These are phyloP conservation scores for Aspergillus brasiliensis DNA, from an alignment of 2,329 filamentous ascomycete species.

Conservation along the genomic window DNA sequence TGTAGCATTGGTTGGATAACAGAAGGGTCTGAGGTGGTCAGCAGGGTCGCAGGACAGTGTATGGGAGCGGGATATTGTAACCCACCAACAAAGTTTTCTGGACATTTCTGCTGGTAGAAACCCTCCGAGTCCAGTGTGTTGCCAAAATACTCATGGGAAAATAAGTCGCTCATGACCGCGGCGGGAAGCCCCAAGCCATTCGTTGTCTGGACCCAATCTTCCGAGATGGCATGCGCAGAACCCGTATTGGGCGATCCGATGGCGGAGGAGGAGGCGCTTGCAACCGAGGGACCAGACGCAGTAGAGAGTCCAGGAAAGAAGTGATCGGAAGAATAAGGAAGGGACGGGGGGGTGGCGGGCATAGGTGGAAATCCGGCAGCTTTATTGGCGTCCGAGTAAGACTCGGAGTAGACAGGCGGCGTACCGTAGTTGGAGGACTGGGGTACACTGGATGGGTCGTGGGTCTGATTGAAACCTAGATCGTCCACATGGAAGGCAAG, in stretches of 20 bases:
- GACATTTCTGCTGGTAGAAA: slow-evolving; percentile 47
- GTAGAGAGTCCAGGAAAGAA: slow-evolving; percentile 63
- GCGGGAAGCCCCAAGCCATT: slow-evolving; percentile 62
- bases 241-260: slow-evolving; percentile 68
- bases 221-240: slow-evolving; percentile 59
- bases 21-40: slow-evolving; percentile 54
- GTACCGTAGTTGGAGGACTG: slow-evolving; percentile 34
- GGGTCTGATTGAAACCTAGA: slow-evolving; percentile 26
- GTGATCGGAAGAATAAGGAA: slow-evolving; percentile 34
- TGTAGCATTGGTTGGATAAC: slow-evolving; percentile 56
- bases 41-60: not conserved
- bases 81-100: slow-evolving; percentile 39
- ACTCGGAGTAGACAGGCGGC: slow-evolving; percentile 28
- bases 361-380: slow-evolving; percentile 29
- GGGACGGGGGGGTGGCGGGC: slow-evolving; percentile 37
- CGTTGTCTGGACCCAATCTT: slow-evolving; percentile 59
- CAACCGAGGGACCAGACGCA: slow-evolving; percentile 60
- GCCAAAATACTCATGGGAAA: slow-evolving; percentile 55
- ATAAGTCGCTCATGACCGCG: slow-evolving; percentile 64
- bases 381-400: slow-evolving; percentile 29
- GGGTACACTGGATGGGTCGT: slow-evolving; percentile 23
- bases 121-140: slow-evolving; percentile 47
- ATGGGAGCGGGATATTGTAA: slow-evolving; percentile 10
- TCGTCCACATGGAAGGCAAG: slow-evolving; percentile 33
- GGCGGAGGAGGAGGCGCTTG: slow-evolving; percentile 63